Base-by-base conservation (phyloP, 1,284 basidiomycete species). In the Malassezia restricta region DNA sequence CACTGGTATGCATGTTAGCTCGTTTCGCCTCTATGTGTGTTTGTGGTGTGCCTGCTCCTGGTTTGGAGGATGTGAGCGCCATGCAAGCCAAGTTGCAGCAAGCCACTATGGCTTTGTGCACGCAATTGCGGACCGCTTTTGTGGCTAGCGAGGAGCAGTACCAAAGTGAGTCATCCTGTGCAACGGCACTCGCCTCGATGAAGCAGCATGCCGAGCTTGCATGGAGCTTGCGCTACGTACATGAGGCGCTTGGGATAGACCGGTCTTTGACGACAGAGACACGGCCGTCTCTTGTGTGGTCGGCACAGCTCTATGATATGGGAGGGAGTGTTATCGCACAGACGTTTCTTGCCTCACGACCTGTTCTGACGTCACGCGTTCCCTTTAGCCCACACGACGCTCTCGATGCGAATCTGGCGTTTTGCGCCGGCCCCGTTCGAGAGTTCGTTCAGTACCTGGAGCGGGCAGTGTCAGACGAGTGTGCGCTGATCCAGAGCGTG, bases 401-500 rank as follows among this genome's bases (percentile, higher is more conserved):
- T 7, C 43, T 54, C 39, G 27, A 30, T 8, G 35, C 37, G n/a
- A 45, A 50, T 15, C 38, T 31, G 12, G 46, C 47, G 24, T 15
- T 30, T 5, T 94, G 89, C 74, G 87, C 95, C 76, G 75, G 76
- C 0, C 52, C 52, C 6, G 14, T 49, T 5, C 5, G 69, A 87
- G 3, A 74, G 75, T 11, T 78, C 83, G 5, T 24, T 4, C 31
- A 40, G 14, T 30, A 43, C 14, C 37, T 49, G 14, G 24, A 41
- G 14, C 12, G 12, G 5, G 35, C 29, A 14, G 77, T 96, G 9
- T 71, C 76, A 3, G 80, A 83, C 38, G 84, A 95, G 60, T 89
- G 89, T 1, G 77, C 82, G 4, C 77, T 84, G 27, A 87, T 90
- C 1, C 82, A 83, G 4, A 78, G 83, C 7, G 83, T 96, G 8